Conservation (phyloP, 352 stramenopile genomes). For the Phytophthora tubulina region DNA sequence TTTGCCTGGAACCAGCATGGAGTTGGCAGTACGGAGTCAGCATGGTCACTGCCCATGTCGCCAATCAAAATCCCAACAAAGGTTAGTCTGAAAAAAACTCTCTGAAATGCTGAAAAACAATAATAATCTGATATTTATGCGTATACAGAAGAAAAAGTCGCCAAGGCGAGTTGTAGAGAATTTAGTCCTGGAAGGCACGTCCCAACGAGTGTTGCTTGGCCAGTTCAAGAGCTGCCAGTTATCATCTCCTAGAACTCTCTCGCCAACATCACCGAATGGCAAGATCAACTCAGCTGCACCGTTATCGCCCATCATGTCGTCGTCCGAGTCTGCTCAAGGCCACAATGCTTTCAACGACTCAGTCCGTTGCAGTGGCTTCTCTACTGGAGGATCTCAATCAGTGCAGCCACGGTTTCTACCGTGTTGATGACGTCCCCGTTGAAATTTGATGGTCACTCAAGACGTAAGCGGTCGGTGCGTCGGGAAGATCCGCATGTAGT, state of each 20-base stretch:
- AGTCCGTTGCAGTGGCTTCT: slow-evolving; percentile 50
- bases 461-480: too few relatives aligned
- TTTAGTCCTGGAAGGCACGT: slow-evolving; percentile 58
- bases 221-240: slow-evolving; percentile 62
- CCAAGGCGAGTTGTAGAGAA: slow-evolving; percentile 47
- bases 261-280: neutral
- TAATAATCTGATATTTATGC: neutral
- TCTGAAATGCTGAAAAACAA: neutral
- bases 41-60: slow-evolving; percentile 53
- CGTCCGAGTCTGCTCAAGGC: slow-evolving; percentile 15
- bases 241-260: slow-evolving; percentile 17
- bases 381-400: neutral
- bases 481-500: too few relatives aligned
- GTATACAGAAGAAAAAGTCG: slow-evolving; percentile 14
- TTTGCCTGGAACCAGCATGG: slow-evolving; percentile 10
- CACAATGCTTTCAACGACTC: slow-evolving; percentile 23
- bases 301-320: slow-evolving; percentile 29
- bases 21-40: slow-evolving; percentile 18
- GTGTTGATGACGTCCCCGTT: too few relatives aligned
- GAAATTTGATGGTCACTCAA: too few relatives aligned
- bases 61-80: slow-evolving; percentile 52
- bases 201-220: slow-evolving; percentile 58
- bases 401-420: too few relatives aligned
- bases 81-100: slow-evolving; percentile 14
- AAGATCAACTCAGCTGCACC: neutral